Conservation (phyloP, 2,329 filamentous ascomycete genomes). For the Akanthomyces lecanii region DNA sequence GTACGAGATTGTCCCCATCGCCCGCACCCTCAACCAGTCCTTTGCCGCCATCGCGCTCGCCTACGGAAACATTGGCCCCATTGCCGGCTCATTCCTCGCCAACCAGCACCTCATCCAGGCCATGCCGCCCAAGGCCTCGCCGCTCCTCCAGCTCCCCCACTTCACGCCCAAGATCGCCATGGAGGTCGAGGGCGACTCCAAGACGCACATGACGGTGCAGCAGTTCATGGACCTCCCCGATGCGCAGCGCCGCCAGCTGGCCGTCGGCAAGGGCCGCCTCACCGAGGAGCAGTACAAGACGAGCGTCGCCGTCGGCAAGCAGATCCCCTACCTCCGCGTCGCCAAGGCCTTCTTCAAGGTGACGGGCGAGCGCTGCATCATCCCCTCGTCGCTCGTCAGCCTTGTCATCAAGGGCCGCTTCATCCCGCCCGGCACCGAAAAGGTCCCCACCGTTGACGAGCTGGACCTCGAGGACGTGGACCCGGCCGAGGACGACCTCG, state of each 20-base stretch:
- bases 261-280: constrained; percentile 67
- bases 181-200: constrained; percentile 70
- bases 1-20: constrained; percentile 82
- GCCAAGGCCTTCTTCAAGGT: constrained; percentile 99
- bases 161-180: constrained; percentile 66
- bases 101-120: constrained; percentile 90
- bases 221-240: constrained; percentile 85
- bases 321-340: constrained; percentile 78
- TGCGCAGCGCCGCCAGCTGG: constrained; percentile 64
- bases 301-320: constrained; percentile 71
- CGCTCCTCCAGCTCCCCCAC: constrained; percentile 86
- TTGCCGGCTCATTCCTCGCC: constrained; percentile 75
- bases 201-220: constrained; percentile 73
- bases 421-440: constrained; percentile 75
- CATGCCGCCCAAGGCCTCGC: constrained; percentile 74
- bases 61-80: constrained; percentile 76
- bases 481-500: constrained; percentile 85
- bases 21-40: constrained; percentile 77
- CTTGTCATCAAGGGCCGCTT: constrained; percentile 94
- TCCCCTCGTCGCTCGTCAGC: constrained; percentile 85
- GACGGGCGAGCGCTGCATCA: constrained; percentile 86
- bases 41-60: constrained; percentile 84
- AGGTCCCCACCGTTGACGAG: constrained; percentile 70
- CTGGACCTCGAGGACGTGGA: constrained; percentile 86
- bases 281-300: constrained; percentile 71